Evolutionary conservation across 2,329 filamentous ascomycete species (phyloP).

Genomic region (Scorias spongiosa): DNA sequence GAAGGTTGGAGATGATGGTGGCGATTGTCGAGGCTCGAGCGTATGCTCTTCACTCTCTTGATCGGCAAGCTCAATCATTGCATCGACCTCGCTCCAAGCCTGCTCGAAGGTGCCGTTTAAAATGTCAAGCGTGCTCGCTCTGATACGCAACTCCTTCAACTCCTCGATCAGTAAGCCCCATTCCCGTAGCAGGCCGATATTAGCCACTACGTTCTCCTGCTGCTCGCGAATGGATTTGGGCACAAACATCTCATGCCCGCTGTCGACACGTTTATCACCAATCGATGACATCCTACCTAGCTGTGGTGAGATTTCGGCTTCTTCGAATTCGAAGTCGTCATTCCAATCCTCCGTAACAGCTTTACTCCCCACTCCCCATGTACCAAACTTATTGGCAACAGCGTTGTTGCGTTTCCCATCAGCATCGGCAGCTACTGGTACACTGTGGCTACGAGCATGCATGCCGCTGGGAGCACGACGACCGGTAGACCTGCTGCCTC

Average conservation of each 20-base stretch:
- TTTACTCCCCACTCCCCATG: constrained; percentile 68
- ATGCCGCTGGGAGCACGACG: constrained; percentile 53
- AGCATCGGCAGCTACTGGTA: constrained; percentile 52
- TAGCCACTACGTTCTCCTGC: constrained; percentile 66
- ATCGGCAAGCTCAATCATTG: constrained; percentile 71
- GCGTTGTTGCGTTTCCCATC: constrained; percentile 38
- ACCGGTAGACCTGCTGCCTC: constrained; percentile 52
- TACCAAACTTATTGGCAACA: constrained; percentile 57
- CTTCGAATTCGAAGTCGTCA: constrained; percentile 68
- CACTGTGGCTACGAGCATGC: constrained; percentile 68
- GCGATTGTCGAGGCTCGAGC: constrained; percentile 34
- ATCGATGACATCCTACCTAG: constrained; percentile 18
- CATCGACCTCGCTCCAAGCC: constrained; percentile 70
- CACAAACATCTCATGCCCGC: constrained; percentile 47
- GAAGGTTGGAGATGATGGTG: constrained; percentile 40
- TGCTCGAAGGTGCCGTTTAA: constrained; percentile 41
- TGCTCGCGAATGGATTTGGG: constrained; percentile 67
- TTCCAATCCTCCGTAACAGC: constrained; percentile 78
- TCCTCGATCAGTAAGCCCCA: constrained; percentile 70
- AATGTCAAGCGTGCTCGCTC: constrained; percentile 53
- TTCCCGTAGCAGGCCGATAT: constrained; percentile 71
- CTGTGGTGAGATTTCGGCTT: constrained; percentile 15
- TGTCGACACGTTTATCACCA: constrained; percentile 26
- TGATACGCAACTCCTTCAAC: constrained; percentile 59
- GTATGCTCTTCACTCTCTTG: constrained; percentile 45